Evolutionary conservation across 2,329 filamentous ascomycete species (phyloP), one percentile per base, ranked within the genome.

Genomic region (Rugonectria rugulosa): DNA sequence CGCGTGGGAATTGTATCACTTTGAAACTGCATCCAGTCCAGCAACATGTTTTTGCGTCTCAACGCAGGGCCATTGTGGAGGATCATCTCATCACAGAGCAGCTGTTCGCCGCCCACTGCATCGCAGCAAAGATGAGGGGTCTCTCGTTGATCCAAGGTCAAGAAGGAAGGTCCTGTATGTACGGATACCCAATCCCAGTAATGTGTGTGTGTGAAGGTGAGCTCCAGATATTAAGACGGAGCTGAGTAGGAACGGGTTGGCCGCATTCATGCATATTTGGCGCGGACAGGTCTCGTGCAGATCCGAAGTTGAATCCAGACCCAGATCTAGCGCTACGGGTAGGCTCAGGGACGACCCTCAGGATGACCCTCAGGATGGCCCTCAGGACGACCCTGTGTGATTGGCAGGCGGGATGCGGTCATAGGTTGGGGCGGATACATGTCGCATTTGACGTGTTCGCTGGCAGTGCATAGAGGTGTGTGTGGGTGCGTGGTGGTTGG

Each of bases 401-500:
- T 68, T 68, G 65, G 65, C 14, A 34, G 32, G 14, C 8, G 29
- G 53, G 37, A 36, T 42, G 52, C 53, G 54, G 60, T 51, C 52
- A 40, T 37, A 9, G 29, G 64, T 36, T 24, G 27, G 41, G 46
- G 42, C 42, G 17, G 21, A 44, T 45, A 40, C n/a, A n/a, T n/a
- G n/a, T 46, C 40, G 45, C 60, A 60, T 58, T 66, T 61, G 66
- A 65, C 58, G 64, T 67, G 62, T 69, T 68, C 61, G 67, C 65
- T 69, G 67, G 65, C 67, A 68, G 49, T 63, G 62, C 61, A 66
- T 69, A 67, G 68, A 62, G 58, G 64, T 62, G 19, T 23, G 37
- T 20, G n/a, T 23, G 37, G 19, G 20, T 23, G 19, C 5, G 29
- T 14, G 29, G 29, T n/a, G n/a, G n/a, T n/a, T n/a, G n/a, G n/a